Percentiles rank a stretch among this genome's conserved stretches.
These are phyloP conservation scores for Gautieria morchelliformis DNA, from an alignment of 768 basidiomycete genomes.

Conservation along the genomic window DNA sequence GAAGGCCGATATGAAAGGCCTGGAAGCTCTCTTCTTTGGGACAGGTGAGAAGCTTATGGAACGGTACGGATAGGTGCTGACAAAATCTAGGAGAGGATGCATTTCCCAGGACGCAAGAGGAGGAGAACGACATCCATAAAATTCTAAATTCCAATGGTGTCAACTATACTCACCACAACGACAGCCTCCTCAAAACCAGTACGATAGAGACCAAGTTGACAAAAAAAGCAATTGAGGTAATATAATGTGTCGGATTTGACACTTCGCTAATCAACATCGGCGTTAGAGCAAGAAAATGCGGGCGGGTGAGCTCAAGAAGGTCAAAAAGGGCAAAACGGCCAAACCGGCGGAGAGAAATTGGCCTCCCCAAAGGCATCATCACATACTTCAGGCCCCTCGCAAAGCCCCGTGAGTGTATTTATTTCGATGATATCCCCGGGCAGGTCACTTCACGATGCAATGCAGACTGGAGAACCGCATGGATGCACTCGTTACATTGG, in stretches of 20 bases:
- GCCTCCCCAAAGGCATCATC: constrained; percentile 59
- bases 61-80: background rate
- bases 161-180: constrained; percentile 67
- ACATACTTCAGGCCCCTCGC: constrained; percentile 28
- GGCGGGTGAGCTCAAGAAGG: constrained; percentile 12
- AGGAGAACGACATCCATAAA: constrained; percentile 42
- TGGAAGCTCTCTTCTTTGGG: constrained; percentile 61
- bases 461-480: constrained; percentile 45
- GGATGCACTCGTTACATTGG: constrained; percentile 52
- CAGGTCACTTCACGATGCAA: background rate
- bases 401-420: constrained; percentile 32
- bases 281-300: constrained; percentile 16
- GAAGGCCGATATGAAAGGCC: constrained; percentile 39
- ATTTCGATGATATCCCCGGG: background rate
- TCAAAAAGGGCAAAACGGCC: constrained; percentile 10
- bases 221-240: constrained; percentile 42
- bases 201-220: constrained; percentile 58
- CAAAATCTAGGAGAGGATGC: background rate
- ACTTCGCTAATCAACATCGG: background rate
- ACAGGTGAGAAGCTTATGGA: constrained; percentile 33
- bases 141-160: constrained; percentile 54
- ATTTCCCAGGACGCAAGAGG: constrained; percentile 7
- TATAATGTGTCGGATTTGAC: constrained; percentile 3
- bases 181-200: constrained; percentile 58
- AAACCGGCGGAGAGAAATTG: constrained; percentile 35